A percentile compares a stretch with the other conserved stretches of the same genome.
These are phyloP conservation scores for Thymus quinquecostatus DNA, from an alignment of 257 asterid genomes.

Conservation along the genomic window DNA sequence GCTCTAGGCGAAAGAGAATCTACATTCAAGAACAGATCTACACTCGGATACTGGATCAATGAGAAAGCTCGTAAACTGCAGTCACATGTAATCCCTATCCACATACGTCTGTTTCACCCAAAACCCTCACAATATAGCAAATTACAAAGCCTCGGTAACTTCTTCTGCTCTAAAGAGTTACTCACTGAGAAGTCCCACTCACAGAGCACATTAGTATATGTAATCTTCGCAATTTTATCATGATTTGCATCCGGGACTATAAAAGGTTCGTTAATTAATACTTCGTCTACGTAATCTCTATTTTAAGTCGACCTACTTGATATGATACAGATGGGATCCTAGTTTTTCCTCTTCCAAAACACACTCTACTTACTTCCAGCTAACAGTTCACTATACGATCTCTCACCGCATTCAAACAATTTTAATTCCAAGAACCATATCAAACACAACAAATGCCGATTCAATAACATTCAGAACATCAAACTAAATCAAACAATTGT, in stretches of 20 bases:
- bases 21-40: not conserved
- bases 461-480: slow-evolving; percentile 15
- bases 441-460: not conserved
- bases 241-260: not conserved
- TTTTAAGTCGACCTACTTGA: not conserved
- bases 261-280: not conserved
- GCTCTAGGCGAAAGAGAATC: not conserved
- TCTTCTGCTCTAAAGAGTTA: not conserved
- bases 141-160: not conserved
- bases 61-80: slow-evolving; percentile 3
- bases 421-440: slow-evolving; percentile 6
- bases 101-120: not conserved
- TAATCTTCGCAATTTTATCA: not conserved
- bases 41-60: not conserved
- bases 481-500: slow-evolving; percentile 17
- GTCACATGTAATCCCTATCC: not conserved
- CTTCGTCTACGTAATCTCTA: not conserved
- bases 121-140: not conserved
- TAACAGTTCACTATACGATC: slow-evolving; percentile 5
- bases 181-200: not conserved
- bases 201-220: slow-evolving; percentile 3
- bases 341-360: slow-evolving; percentile 4
- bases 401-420: slow-evolving; percentile 14
- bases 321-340: not conserved
- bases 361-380: slow-evolving; percentile 1